These are phyloP conservation scores for Hericium erinaceus DNA, from an alignment of 768 basidiomycete genomes.

Conservation along the genomic window DNA sequence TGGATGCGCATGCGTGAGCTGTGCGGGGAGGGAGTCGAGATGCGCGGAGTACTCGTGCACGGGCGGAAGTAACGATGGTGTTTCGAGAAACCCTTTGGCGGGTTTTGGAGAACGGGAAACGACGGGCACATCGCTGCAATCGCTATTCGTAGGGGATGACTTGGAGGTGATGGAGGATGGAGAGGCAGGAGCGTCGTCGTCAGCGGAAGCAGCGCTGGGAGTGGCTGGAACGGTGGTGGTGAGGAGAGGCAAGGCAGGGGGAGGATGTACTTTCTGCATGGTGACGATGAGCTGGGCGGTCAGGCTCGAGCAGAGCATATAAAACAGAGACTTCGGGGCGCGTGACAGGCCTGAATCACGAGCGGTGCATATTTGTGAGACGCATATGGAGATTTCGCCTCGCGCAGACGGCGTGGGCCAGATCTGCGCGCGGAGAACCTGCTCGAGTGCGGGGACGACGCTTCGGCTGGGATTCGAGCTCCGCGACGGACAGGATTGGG, in stretches of 20 bases:
- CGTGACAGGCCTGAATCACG: too few species aligned
- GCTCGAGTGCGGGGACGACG: too few species aligned
- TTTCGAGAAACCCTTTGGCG: slow-evolving; percentile 7
- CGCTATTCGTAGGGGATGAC: slow-evolving; percentile 11
- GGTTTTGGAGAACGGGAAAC: slow-evolving; percentile 2
- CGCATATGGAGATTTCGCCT: too few species aligned
- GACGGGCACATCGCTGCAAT: slow-evolving; percentile 8
- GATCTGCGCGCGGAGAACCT: too few species aligned
- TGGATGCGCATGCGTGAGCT: slow-evolving; percentile 43
- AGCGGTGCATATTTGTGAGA: too few species aligned
- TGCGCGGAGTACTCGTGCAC: background rate
- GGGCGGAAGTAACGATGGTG: slow-evolving; percentile 13
- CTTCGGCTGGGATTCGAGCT: too few species aligned
- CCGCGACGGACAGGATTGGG: too few species aligned
- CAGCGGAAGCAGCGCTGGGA: background rate
- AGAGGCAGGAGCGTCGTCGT: background rate
- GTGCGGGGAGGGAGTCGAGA: background rate
- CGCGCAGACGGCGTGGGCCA: too few species aligned
- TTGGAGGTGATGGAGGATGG: background rate
- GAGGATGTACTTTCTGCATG: too few species aligned
- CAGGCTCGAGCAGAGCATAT: too few species aligned
- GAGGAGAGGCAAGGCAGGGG: background rate
- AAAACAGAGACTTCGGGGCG: too few species aligned
- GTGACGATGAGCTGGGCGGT: too few species aligned
- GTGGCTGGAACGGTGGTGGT: background rate